Evolutionary conservation across 176 grass and related monocot genomes (phyloP), one percentile per base, ranked within the genome.

Genomic region (Bonia amplexicaulis): DNA sequence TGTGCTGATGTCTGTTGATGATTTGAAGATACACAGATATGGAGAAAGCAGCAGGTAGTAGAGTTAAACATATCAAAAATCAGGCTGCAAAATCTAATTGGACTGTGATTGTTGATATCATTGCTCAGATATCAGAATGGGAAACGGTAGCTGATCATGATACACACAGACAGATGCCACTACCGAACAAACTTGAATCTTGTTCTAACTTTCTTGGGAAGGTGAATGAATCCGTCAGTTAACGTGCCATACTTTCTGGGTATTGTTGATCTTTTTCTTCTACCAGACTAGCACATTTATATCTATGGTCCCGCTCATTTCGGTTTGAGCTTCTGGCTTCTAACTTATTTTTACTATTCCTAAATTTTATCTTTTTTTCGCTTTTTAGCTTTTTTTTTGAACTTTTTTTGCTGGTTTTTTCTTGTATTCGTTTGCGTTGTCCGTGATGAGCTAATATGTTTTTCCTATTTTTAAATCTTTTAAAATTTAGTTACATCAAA

Each of bases 171-270:
- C 33, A 64, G 25, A 62, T 73, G 13, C 31, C 26, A 16, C 33
- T 17, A 41, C 15, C 20, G 33, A 62, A 48, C 14, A 74, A 26
- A 15, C 20, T 3, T 26, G 13, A 3, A 15, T 35, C 17, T 8
- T 53, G 25, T 35, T 83, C 6, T 7, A 49, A 39, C 60, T 84
- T 74, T 72, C 22, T 80, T 39, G 76, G 42, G 75, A 60, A 80
- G 62, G 14, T 12, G 59, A 64, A 17, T 23, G 3, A 33, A 29
- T 78, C 1, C 27, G 45, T 82, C 55, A 76, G 27, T 47, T 45
- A 7, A 51, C 1, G 44, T 51, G 45, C 45, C 82, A 76, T 75
- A 39, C 76, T 76, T 66, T 13, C 0, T 51, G 46, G 82, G 46
- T 27, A 55, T n/a, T 76, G 29, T 19, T 31, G 41, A 13, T 42